Evolutionary conservation across 345 rosid species (phyloP), one percentile per base, ranked within the genome.

Genomic region (Brassica juncea): DNA sequence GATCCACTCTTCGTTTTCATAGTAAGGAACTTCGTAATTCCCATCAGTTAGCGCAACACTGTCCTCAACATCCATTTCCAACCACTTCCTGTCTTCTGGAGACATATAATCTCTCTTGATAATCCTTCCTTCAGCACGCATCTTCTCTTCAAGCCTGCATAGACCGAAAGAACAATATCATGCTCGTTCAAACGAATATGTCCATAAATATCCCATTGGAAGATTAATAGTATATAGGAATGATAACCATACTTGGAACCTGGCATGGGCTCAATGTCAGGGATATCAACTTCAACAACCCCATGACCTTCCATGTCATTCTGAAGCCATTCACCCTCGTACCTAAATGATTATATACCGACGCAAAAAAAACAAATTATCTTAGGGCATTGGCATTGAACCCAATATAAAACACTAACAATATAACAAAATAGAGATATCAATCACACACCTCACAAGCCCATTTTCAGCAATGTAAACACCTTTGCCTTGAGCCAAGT

Each of bases 271-370:
- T 94, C 94, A 69, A 90, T 78, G 71, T 87, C 97, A 78, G 98
- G 98, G 77, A 94, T 89, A 82, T 94, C 91, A 86, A 92, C 94
- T 86, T 90, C 96, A 21, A 90, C 82, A 71, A 94, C 96, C 73
- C 97, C 97, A 82, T 94, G 97, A 58, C 98, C 96, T 47, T 90
- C 97, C 92, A 87, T 86, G 65, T 87, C 80, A 66, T 94, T 94
- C 77, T 85, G 92, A 72, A 90, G 89, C 98, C 98, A 94, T 85
- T 92, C 98, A 82, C 98, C 98, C 87, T 92, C 98, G 81, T 94
- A 94, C 86, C 97, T 94, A 82, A 19, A 52, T 4, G 30, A 73
- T 54, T 65, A 71, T 42, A 63, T 5, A 58, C 66, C 60, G 4
- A 66, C 31, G 67, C 76, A 70, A 66, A 27, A 59, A 37, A 27